Conservation (phyloP, 768 basidiomycete genomes). For the Boletus rufocinnamomeus region DNA sequence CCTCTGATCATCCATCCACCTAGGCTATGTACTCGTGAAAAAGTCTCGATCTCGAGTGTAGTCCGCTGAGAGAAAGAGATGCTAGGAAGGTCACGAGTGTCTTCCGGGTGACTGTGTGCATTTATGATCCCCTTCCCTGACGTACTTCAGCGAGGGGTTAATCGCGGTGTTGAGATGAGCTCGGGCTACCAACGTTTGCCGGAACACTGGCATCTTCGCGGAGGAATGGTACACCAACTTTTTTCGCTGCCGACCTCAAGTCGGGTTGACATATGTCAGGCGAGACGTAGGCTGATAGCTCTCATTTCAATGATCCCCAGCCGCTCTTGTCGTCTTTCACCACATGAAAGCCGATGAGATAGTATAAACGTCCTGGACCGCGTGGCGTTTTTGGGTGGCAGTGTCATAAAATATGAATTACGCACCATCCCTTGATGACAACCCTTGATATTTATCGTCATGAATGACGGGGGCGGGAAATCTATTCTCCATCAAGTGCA, state of each 20-base stretch:
- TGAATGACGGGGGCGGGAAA: not conserved
- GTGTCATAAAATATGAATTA: not conserved
- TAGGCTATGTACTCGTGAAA: not conserved
- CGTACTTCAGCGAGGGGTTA: not conserved
- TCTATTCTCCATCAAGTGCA: not conserved
- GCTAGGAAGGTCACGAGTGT: too few species aligned
- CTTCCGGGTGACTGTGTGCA: not conserved
- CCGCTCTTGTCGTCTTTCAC: not conserved
- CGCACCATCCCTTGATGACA: not conserved
- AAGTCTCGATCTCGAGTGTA: not conserved
- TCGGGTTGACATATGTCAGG: not conserved
- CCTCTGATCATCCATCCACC: not conserved
- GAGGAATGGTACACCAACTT: not conserved
- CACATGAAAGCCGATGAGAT: not conserved
- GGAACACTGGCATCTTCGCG: not conserved
- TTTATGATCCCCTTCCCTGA: not conserved
- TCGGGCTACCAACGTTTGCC: not conserved
- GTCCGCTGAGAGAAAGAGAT: not conserved
- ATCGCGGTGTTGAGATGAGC: not conserved
- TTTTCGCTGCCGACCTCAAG: not conserved
- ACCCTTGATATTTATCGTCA: not conserved
- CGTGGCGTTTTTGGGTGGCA: not conserved
- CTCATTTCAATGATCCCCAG: not conserved
- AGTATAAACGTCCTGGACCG: not conserved
- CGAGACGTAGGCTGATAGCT: not conserved